Base-by-base conservation (phyloP, 2,329 filamentous ascomycete species). In the Colletotrichum cereale region DNA sequence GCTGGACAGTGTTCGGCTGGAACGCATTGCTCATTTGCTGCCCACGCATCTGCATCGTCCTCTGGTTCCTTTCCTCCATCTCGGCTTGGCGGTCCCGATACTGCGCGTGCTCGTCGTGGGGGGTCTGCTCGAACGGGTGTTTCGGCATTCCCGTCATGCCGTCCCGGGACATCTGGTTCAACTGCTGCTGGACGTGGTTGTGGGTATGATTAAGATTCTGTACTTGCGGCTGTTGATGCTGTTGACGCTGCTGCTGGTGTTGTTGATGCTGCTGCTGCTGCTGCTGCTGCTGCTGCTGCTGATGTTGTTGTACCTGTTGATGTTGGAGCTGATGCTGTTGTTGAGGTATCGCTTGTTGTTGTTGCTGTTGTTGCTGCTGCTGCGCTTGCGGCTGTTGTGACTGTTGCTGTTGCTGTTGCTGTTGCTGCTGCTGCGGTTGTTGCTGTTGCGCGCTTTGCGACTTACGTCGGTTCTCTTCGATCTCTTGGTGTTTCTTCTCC, bases 401-500 rank as follows among this genome's bases (percentile, higher is more conserved):
- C 34, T 70, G 65, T 8, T 67, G 64, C 16, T 67, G 74, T 24
- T 68, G 67, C 34, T 73, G 67, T 34, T 57, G 65, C 31, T 70
- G 71, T 16, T 62, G 62, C n/a, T 70, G 73, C 40, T 66, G 70
- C 38, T 73, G 67, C 24, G 67, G 68, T n/a, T 78, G 76, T 5
- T 75, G 75, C 26, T 80, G 79, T 21, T 76, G 75, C 8, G 74
- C 72, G 55, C 76, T 76, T 10, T 77, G 76, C 1, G 73, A 75
- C 50, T 77, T 77, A 29, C 76, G 75, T 69, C 77, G 73, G 44
- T 76, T 78, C 18, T 82, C 77, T 26, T 84, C 83, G 5, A 83
- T 79, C 58, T 83, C 78, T 21, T 76, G 77, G 67, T 84, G 81
- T 4, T 82, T 78, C 69, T 78, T 80, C 50, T 83, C 79, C 62